phyloP scores from a whole-genome alignment of 169 alveolate genomes.

The Ichthyophthirius multifiliis region DNA sequence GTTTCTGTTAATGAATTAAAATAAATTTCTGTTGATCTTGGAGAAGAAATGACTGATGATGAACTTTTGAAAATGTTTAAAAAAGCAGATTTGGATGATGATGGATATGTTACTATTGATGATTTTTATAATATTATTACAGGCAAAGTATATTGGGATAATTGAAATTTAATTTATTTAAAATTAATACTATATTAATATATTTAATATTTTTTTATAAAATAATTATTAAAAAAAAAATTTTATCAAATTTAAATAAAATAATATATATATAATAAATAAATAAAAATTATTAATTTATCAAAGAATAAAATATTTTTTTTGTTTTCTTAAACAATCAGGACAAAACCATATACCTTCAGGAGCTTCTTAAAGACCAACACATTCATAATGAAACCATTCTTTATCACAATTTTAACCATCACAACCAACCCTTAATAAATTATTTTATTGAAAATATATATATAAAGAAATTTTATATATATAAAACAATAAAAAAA shows the following conservation, averaged over 20 bases:
- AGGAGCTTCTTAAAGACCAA: constrained; percentile 4
- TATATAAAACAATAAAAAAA: too few species aligned
- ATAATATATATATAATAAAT: too few species aligned
- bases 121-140: constrained; percentile 41
- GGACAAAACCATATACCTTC: constrained; percentile 10
- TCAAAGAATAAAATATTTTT: too few species aligned
- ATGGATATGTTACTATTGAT: constrained; percentile 21
- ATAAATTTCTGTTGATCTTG: constrained; percentile 64
- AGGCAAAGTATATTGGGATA: constrained; percentile 30
- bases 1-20: constrained; percentile 54
- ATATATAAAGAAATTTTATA: too few species aligned
- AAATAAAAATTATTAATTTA: too few species aligned
- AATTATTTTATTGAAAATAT: too few species aligned
- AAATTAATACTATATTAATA: not conserved
- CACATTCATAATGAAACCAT: constrained; percentile 27
- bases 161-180: not conserved
- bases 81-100: constrained; percentile 58
- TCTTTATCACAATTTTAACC: constrained; percentile 4
- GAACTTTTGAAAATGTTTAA: constrained; percentile 63
- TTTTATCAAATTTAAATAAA: too few species aligned
- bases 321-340: not conserved
- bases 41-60: constrained; percentile 77
- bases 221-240: too few species aligned
- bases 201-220: too few species aligned
- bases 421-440: constrained; percentile 13